Percentiles rank a stretch among this genome's conserved stretches.
phyloP scores from a whole-genome alignment of 2,329 filamentous ascomycete genomes.

The Drechslerella coelobrocha region DNA sequence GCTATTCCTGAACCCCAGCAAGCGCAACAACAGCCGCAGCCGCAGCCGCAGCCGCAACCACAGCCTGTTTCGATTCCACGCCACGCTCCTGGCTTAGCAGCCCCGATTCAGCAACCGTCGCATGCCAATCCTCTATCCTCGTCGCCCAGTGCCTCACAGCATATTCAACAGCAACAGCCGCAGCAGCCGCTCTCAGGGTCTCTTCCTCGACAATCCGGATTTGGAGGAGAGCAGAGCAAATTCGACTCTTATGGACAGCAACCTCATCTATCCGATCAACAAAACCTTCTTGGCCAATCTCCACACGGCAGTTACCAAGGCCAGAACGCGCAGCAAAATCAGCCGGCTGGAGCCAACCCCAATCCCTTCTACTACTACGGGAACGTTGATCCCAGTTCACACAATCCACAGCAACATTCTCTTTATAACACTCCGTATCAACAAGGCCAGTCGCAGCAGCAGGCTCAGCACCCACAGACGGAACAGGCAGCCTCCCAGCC shows the following conservation, averaged over 20 bases:
- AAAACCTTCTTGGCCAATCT: constrained; percentile 57
- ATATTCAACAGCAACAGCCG: constrained; percentile 63
- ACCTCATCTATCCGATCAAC: constrained; percentile 46
- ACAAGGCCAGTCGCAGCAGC: constrained; percentile 59
- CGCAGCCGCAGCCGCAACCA: constrained; percentile 39
- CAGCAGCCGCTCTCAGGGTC: constrained; percentile 67
- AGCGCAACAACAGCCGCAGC: constrained; percentile 59
- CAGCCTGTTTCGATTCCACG: constrained; percentile 66
- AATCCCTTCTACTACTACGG: constrained; percentile 40
- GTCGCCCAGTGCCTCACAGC: constrained; percentile 70
- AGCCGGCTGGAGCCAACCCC: constrained; percentile 24
- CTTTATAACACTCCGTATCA: constrained; percentile 61
- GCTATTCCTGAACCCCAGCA: constrained; percentile 56
- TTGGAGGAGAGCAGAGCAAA: constrained; percentile 75
- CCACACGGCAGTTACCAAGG: constrained; percentile 52
- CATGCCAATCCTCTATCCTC: constrained; percentile 82
- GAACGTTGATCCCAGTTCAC: constrained; percentile 23
- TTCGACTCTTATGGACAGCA: constrained; percentile 69
- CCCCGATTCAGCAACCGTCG: constrained; percentile 66
- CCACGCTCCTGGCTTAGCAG: constrained; percentile 62
- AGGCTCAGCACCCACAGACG: constrained; percentile 68
- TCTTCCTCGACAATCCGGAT: constrained; percentile 65
- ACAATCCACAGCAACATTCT: constrained; percentile 21
- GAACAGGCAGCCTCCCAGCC: constrained; percentile 71
- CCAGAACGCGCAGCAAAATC: constrained; percentile 51